Conservation (phyloP, 2,329 filamentous ascomycete genomes). For the Calonectria henricotiae region DNA sequence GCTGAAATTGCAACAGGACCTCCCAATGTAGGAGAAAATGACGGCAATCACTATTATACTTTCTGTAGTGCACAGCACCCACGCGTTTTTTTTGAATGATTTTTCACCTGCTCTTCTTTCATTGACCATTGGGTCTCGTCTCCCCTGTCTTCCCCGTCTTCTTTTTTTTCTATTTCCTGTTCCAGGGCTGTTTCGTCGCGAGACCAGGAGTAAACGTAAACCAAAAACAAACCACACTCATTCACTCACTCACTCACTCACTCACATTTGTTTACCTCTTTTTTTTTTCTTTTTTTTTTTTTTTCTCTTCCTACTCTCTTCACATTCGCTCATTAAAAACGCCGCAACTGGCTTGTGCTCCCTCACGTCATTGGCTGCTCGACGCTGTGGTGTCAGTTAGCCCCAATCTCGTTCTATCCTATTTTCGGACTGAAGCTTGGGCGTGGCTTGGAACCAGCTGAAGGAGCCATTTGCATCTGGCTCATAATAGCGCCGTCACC, state of each 20-base stretch:
- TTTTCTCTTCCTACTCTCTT: not conserved
- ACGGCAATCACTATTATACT: slow-evolving; percentile 20
- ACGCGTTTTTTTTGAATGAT: not conserved
- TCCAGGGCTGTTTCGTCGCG: not conserved
- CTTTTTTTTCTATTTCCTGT: not conserved
- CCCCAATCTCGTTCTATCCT: slow-evolving; percentile 9
- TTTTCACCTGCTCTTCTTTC: not conserved
- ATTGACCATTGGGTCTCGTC: too few relatives aligned
- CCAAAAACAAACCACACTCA: not conserved
- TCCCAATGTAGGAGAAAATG: slow-evolving; percentile 15
- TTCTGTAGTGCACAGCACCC: not conserved
- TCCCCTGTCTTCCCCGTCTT: not conserved
- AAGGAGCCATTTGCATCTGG: slow-evolving; percentile 13
- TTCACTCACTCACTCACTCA: not conserved
- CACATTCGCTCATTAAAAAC: slow-evolving; percentile 20
- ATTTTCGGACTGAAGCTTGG: slow-evolving; percentile 25
- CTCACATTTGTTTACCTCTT: not conserved
- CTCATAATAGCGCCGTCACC: slow-evolving; percentile 11
- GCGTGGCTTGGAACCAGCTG: slow-evolving; percentile 28
- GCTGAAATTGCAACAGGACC: slow-evolving; percentile 24
- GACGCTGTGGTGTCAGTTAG: not conserved
- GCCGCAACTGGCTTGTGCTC: slow-evolving; percentile 29
- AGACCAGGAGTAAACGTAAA: not conserved
- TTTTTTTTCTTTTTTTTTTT: too few relatives aligned
- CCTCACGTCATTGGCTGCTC: slow-evolving; percentile 17